Percentiles rank a stretch among this genome's conserved stretches.
phyloP scores from a whole-genome alignment of 495 filamentous ascomycete genomes.

The Corynascus novoguineensis region DNA sequence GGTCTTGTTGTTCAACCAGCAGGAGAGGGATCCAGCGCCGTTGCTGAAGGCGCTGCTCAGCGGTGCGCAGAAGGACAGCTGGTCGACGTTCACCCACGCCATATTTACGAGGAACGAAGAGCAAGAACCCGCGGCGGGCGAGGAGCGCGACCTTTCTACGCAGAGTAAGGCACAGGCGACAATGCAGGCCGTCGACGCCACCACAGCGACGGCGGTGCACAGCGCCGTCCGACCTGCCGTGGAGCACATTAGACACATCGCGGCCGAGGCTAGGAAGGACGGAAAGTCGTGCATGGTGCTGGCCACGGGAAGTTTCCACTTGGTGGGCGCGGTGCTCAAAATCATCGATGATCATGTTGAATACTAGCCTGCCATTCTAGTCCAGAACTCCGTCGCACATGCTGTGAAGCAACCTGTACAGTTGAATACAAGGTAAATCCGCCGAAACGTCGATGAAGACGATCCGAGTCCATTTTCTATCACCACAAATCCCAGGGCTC shows the following conservation, averaged over 20 bases:
- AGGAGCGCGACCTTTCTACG: slow-evolving; percentile 30
- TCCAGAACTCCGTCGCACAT: slow-evolving; percentile 6
- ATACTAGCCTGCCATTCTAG: slow-evolving; percentile 17
- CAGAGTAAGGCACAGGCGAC: slow-evolving; percentile 30
- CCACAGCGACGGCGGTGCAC: slow-evolving; percentile 18
- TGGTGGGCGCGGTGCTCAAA: slow-evolving; percentile 77
- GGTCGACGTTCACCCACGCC: slow-evolving; percentile 30
- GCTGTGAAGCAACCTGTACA: slow-evolving; percentile 20
- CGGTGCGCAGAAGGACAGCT: slow-evolving; percentile 9
- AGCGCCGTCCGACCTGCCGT: slow-evolving; percentile 31
- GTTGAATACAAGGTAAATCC: slow-evolving; percentile 15
- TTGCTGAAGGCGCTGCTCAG: slow-evolving; percentile 50
- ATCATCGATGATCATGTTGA: slow-evolving; percentile 57
- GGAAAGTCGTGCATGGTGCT: slow-evolving; percentile 35
- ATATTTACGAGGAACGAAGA: slow-evolving; percentile 44
- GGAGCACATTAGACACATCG: slow-evolving; percentile 19
- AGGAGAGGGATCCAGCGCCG: slow-evolving; percentile 65
- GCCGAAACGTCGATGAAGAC: slow-evolving; percentile 15
- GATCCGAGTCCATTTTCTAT: neutral
- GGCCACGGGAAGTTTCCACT: slow-evolving; percentile 82
- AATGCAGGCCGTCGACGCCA: slow-evolving; percentile 16
- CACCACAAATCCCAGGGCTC: too few species aligned
- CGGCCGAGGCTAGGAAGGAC: slow-evolving; percentile 11
- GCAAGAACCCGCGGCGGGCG: slow-evolving; percentile 9
- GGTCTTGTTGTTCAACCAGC: slow-evolving; percentile 89